Conservation (phyloP, 2,329 filamentous ascomycete species). For the Chaetomiaceae sp. region DNA sequence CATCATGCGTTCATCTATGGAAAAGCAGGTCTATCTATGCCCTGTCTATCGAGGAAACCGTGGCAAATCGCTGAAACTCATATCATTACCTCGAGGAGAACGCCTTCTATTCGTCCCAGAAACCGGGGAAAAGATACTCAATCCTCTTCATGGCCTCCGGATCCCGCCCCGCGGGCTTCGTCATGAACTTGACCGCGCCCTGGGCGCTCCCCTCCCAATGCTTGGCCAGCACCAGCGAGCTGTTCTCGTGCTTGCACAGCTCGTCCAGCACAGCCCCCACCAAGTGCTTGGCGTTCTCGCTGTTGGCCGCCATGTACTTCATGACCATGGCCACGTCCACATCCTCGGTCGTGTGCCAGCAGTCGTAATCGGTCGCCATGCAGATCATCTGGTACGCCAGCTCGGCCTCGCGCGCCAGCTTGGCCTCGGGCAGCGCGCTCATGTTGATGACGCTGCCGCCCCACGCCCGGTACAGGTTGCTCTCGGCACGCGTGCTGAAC, state of each 20-base stretch:
- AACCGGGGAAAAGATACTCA: constrained; percentile 82
- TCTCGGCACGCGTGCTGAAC: constrained; percentile 94
- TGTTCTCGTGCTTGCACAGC: constrained; percentile 71
- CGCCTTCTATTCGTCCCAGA: constrained; percentile 47
- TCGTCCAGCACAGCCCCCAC: constrained; percentile 85
- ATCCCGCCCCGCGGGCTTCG: constrained; percentile 68
- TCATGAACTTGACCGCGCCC: constrained; percentile 77
- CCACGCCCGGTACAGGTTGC: constrained; percentile 90
- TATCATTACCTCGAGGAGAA: neutral
- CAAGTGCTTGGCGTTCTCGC: constrained; percentile 78
- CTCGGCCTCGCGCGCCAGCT: constrained; percentile 93
- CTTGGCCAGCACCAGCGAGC: constrained; percentile 70
- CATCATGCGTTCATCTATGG: neutral
- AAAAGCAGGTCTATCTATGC: neutral
- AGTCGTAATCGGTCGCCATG: constrained; percentile 99
- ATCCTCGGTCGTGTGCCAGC: constrained; percentile 80
- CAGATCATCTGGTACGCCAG: constrained; percentile 97
- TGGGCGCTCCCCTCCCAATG: constrained; percentile 73
- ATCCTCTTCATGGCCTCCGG: constrained; percentile 74
- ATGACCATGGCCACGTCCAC: constrained; percentile 97
- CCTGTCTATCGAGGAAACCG: constrained; percentile 2
- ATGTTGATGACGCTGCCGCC: constrained; percentile 97
- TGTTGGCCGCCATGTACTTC: constrained; percentile 91
- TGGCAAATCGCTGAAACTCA: neutral
- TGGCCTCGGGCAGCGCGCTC: constrained; percentile 91